These are phyloP conservation scores for Salix viminalis DNA, from an alignment of 345 rosid genomes.

Conservation along the genomic window DNA sequence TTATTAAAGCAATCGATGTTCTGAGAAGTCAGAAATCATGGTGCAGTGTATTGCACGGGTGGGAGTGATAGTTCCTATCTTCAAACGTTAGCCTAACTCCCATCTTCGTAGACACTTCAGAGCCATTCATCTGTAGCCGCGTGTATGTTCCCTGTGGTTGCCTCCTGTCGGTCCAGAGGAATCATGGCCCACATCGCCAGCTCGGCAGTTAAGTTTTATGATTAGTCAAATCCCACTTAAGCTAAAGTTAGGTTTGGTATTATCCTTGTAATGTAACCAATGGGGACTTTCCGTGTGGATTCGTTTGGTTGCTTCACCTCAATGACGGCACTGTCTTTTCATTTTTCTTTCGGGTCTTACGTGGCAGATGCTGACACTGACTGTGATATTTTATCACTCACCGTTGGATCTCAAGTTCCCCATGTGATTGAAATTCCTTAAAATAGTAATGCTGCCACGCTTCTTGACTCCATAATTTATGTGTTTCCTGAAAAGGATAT, in stretches of 20 bases:
- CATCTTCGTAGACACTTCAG: neutral
- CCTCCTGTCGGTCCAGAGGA: constrained; percentile 31
- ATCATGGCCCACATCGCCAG: constrained; percentile 36
- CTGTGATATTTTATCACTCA: neutral
- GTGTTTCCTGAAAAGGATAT: constrained; percentile 20
- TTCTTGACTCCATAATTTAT: neutral
- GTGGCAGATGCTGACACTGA: constrained; percentile 24
- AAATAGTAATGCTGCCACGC: constrained; percentile 18
- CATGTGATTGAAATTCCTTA: constrained; percentile 27
- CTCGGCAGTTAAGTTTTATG: neutral
- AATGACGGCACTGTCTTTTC: constrained; percentile 34
- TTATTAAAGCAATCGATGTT: no score
- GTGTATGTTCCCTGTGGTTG: constrained; percentile 14
- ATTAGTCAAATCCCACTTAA: constrained; percentile 7
- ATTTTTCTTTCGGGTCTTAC: constrained; percentile 1
- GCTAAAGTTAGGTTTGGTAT: constrained; percentile 13
- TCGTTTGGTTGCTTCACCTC: constrained; percentile 1
- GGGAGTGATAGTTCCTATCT: no score
- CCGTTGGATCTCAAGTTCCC: constrained; percentile 42
- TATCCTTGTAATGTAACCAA: neutral
- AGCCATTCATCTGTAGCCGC: constrained; percentile 13
- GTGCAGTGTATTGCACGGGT: no score
- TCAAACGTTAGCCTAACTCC: constrained; percentile 21
- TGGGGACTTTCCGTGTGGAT: constrained; percentile 15
- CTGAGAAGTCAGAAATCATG: no score